phyloP scores from a whole-genome alignment of 176 grass and related monocot species.

The Poa pratensis region DNA sequence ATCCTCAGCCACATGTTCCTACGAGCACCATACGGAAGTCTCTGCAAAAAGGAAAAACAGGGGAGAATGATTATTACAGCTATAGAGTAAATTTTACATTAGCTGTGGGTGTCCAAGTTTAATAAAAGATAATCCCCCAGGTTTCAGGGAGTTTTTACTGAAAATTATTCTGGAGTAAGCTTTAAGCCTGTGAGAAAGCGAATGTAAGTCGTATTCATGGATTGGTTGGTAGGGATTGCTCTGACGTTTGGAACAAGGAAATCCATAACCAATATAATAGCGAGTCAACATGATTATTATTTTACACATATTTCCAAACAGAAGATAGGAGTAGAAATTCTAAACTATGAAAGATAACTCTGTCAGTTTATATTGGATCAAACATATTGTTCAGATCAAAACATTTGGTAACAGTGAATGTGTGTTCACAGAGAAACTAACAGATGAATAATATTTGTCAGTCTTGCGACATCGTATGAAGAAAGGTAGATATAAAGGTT shows the following conservation, averaged over 20 bases:
- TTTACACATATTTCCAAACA: conserved; percentile 3
- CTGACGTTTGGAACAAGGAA: conserved; percentile 89
- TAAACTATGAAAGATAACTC: not conserved
- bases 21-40: conserved; percentile 79
- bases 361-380: not conserved
- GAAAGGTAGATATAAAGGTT: not conserved
- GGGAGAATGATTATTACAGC: conserved; percentile 27
- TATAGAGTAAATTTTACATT: conserved; percentile 31
- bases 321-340: not conserved
- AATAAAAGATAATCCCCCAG: conserved; percentile 23
- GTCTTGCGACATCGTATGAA: not conserved
- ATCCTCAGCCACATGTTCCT: conserved; percentile 83
- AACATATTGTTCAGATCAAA: not conserved
- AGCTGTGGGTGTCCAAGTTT: conserved; percentile 24
- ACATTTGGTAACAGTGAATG: not conserved
- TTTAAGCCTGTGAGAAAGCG: conserved; percentile 96
- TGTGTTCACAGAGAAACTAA: not conserved
- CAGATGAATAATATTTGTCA: not conserved
- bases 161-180: conserved; percentile 96
- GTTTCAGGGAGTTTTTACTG: conserved; percentile 43
- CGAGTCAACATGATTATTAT: conserved; percentile 33
- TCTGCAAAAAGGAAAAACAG: conserved; percentile 56
- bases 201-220: conserved; percentile 91
- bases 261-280: conserved; percentile 67
- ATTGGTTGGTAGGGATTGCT: conserved; percentile 62